phyloP scores from a whole-genome alignment of 2,329 filamentous ascomycete genomes.

The Fusarium nanum region DNA sequence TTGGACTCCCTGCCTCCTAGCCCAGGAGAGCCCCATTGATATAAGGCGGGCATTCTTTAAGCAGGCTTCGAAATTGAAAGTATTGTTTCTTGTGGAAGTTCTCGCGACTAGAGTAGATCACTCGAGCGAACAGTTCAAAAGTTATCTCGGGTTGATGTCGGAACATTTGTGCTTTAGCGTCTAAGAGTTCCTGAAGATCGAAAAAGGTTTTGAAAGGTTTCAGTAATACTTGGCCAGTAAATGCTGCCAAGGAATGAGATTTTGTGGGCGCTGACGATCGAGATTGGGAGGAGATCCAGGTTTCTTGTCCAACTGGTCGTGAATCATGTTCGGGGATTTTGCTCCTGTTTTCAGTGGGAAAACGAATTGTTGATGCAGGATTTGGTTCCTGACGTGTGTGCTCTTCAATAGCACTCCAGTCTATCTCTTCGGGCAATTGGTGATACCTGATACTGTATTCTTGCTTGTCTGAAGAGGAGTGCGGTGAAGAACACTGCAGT shows the following conservation, averaged over 20 bases:
- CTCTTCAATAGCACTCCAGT: conserved; percentile 53
- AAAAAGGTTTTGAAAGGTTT: conserved; percentile 65
- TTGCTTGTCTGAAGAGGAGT: neutral
- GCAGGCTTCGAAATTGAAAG: conserved; percentile 73
- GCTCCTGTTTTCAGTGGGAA: conserved; percentile 2
- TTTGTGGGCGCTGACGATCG: conserved; percentile 16
- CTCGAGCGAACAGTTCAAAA: conserved; percentile 73
- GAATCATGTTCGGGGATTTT: neutral
- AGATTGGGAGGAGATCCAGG: neutral
- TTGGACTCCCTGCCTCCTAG: conserved; percentile 46
- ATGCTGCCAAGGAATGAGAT: neutral
- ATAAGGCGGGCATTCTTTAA: conserved; percentile 67
- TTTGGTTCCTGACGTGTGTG: conserved; percentile 14
- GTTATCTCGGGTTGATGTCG: conserved; percentile 54
- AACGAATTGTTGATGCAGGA: neutral
- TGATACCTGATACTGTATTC: conserved; percentile 11
- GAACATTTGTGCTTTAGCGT: conserved; percentile 54
- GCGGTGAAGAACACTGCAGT: conserved; percentile 52
- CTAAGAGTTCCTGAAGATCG: conserved; percentile 69
- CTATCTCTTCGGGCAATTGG: conserved; percentile 53
- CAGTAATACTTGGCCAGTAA: conserved; percentile 9
- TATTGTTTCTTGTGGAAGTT: conserved; percentile 63
- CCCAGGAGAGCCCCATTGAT: conserved; percentile 46
- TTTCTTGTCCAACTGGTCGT: neutral
- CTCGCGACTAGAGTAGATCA: conserved; percentile 68